Percentiles rank a stretch among this genome's conserved stretches.
Evolutionary conservation across 352 stramenopile genomes (phyloP).

Genomic region (Phytophthora foliorum): DNA sequence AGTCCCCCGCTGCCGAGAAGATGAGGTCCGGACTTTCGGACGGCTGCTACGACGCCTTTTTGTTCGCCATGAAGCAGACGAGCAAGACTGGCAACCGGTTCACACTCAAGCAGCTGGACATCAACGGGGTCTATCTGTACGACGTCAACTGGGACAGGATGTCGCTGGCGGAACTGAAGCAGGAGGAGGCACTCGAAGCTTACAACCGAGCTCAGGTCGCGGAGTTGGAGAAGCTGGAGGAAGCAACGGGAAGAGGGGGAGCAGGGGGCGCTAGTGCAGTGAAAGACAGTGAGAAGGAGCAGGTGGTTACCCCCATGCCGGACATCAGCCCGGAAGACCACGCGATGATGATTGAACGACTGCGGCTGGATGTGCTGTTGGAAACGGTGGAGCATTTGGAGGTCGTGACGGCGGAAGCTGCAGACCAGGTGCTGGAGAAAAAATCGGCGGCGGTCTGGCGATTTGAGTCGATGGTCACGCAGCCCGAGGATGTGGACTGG

Average conservation of each 20-base stretch:
- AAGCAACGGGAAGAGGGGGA: background rate
- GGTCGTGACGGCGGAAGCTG: slow-evolving; percentile 37
- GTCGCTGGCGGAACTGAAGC: slow-evolving; percentile 53
- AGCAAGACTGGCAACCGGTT: slow-evolving; percentile 58
- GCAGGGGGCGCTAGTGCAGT: slow-evolving; percentile 2
- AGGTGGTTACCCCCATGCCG: slow-evolving; percentile 18
- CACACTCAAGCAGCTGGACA: slow-evolving; percentile 59
- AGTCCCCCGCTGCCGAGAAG: slow-evolving; percentile 50
- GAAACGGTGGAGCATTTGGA: slow-evolving; percentile 52
- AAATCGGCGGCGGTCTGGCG: slow-evolving; percentile 42
- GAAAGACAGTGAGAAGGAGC: slow-evolving; percentile 5
- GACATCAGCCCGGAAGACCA: slow-evolving; percentile 32
- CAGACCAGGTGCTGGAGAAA: slow-evolving; percentile 42
- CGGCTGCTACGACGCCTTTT: slow-evolving; percentile 61
- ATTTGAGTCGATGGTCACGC: slow-evolving; percentile 62
- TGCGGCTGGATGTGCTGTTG: slow-evolving; percentile 54
- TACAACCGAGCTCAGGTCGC: slow-evolving; percentile 47
- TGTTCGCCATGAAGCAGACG: slow-evolving; percentile 65
- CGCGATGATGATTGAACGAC: slow-evolving; percentile 44
- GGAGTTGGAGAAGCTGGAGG: slow-evolving; percentile 41
- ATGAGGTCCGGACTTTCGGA: slow-evolving; percentile 46
- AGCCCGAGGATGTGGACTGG: slow-evolving; percentile 65
- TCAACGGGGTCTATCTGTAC: slow-evolving; percentile 56
- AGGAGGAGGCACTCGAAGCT: slow-evolving; percentile 47
- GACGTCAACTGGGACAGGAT: slow-evolving; percentile 60